These are phyloP conservation scores for Onygenales sp. DNA, from an alignment of 2,329 filamentous ascomycete genomes.

Conservation along the genomic window DNA sequence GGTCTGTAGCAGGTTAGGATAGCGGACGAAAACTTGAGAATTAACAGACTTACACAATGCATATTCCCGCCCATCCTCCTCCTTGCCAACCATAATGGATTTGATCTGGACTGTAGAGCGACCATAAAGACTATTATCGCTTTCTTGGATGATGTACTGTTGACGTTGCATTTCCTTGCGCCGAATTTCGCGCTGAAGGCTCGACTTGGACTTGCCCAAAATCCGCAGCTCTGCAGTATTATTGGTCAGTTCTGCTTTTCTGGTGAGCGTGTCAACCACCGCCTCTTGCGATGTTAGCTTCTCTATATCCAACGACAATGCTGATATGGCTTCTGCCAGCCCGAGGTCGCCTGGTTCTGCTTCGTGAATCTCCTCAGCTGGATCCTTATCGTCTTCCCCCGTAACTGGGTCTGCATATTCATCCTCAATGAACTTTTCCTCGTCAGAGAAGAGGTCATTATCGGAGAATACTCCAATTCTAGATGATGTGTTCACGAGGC, in stretches of 20 bases:
- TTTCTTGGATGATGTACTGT: constrained; percentile 95
- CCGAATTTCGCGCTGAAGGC: constrained; percentile 81
- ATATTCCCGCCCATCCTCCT: constrained; percentile 87
- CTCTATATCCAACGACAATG: constrained; percentile 82
- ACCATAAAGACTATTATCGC: constrained; percentile 92
- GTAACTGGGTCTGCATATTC: constrained; percentile 66
- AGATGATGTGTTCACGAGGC: constrained; percentile 77
- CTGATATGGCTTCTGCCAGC: constrained; percentile 82
- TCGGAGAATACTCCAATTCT: constrained; percentile 88
- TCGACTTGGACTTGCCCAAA: constrained; percentile 84
- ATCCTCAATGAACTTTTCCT: constrained; percentile 74
- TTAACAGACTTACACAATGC: constrained; percentile 57
- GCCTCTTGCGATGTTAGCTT: constrained; percentile 78
- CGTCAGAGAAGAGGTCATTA: constrained; percentile 86
- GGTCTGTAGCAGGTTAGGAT: constrained; percentile 39
- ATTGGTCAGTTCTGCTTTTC: constrained; percentile 94
- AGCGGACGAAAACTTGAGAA: not conserved
- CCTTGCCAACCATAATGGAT: constrained; percentile 81
- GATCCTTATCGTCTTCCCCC: constrained; percentile 47
- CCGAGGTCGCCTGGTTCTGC: constrained; percentile 91
- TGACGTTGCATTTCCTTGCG: constrained; percentile 92
- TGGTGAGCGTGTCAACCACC: constrained; percentile 80
- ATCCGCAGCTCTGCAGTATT: constrained; percentile 91
- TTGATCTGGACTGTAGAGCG: constrained; percentile 84
- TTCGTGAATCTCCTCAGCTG: constrained; percentile 79